phyloP scores from a whole-genome alignment of 75 land plant species.

The Picea glauca region DNA sequence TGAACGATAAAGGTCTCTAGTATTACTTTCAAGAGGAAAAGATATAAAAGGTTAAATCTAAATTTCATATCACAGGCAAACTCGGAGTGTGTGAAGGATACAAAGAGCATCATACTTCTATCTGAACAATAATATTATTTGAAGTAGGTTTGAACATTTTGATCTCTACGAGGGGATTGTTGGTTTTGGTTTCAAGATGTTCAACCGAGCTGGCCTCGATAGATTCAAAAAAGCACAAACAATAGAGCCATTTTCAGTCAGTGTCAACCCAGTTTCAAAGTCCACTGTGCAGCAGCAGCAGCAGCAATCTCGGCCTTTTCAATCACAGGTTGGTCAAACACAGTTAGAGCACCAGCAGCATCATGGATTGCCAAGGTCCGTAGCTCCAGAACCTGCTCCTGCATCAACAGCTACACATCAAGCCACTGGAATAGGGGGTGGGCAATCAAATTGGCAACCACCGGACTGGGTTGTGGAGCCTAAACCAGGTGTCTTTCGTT shows the following conservation, averaged over 20 bases:
- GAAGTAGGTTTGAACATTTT: not conserved
- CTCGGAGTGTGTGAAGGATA: not conserved
- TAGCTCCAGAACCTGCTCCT: conserved; percentile 22
- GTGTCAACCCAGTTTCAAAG: conserved; percentile 33
- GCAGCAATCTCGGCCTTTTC: conserved; percentile 11
- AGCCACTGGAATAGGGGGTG: conserved; percentile 70
- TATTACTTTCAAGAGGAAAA: not conserved
- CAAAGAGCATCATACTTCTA: not conserved
- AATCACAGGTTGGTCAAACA: conserved; percentile 14
- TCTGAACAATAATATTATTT: not conserved
- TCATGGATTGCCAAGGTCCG: conserved; percentile 9
- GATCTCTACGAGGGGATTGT: not conserved
- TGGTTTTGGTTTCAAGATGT: conserved; percentile 20
- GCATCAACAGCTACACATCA: conserved; percentile 7
- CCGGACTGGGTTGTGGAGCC: conserved; percentile 99
- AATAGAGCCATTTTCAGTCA: conserved; percentile 82
- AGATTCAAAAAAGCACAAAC: conserved; percentile 95
- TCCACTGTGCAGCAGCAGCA: conserved; percentile 12
- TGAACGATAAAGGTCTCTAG: not conserved
- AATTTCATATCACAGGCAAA: not conserved
- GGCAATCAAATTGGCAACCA: conserved; percentile 95
- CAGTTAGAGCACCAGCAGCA: conserved; percentile 11
- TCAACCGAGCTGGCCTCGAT: conserved; percentile 71
- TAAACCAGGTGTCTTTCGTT: conserved; percentile 71
- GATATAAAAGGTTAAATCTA: not conserved